Percentiles rank a stretch among this genome's conserved stretches.
phyloP scores from a whole-genome alignment of 192 early-diverging fungal species.

The Geranomyces variabilis region DNA sequence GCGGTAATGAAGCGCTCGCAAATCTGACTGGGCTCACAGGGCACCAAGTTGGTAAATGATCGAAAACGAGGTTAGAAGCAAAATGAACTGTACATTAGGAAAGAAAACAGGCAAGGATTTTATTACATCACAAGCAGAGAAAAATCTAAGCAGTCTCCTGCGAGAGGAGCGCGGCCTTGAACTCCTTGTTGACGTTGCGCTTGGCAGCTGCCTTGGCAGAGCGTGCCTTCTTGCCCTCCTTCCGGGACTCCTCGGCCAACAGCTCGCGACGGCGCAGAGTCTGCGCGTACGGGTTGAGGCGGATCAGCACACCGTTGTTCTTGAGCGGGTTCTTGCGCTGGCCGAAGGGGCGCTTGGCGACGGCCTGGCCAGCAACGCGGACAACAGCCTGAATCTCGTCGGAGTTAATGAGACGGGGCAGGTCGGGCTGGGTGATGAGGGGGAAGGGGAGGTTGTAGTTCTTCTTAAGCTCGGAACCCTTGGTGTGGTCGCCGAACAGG shows the following conservation, averaged over 20 bases:
- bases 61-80: too few species aligned
- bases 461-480: conserved; percentile 82
- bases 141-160: conserved; percentile 20
- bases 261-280: conserved; percentile 67
- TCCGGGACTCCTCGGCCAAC: conserved; percentile 40
- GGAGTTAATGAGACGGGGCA: conserved; percentile 94
- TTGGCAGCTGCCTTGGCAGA: conserved; percentile 41
- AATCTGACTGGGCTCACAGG: too few species aligned
- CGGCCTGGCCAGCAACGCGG: conserved; percentile 75
- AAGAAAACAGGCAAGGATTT: background rate
- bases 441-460: conserved; percentile 85
- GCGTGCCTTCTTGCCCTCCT: conserved; percentile 35
- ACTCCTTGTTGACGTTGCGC: conserved; percentile 42
- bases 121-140: background rate
- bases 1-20: too few species aligned
- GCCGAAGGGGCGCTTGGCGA: conserved; percentile 88
- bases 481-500: conserved; percentile 88
- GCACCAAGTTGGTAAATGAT: too few species aligned
- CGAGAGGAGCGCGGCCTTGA: conserved; percentile 24
- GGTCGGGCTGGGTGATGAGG: conserved; percentile 92
- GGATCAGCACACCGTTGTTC: conserved; percentile 87
- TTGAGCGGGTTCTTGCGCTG: conserved; percentile 99
- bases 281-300: conserved; percentile 97
- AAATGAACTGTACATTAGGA: too few species aligned
- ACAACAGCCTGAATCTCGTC: conserved; percentile 95